A percentile compares a stretch with the other conserved stretches of the same genome.
phyloP scores from a whole-genome alignment of 2,329 filamentous ascomycete species.

The Paramyrothecium roridum region DNA sequence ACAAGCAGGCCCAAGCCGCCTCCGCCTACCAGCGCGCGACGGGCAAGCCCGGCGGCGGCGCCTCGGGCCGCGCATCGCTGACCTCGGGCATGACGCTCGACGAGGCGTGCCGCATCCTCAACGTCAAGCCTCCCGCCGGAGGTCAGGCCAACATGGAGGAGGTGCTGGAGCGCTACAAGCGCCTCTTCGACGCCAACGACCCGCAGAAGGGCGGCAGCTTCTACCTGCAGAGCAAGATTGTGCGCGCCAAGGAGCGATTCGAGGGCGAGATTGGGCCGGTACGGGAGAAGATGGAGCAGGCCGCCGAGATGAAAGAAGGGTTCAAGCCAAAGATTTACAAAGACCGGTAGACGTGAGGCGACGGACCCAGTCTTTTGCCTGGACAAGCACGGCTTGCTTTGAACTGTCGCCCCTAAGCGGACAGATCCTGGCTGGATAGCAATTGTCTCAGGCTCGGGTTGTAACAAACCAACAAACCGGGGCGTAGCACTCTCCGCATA shows the following conservation, averaged over 20 bases:
- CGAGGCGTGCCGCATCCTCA: slow-evolving; percentile 95
- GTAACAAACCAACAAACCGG: too few species aligned
- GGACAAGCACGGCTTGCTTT: neutral
- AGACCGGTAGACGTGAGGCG: slow-evolving; percentile 57
- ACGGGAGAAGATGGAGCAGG: slow-evolving; percentile 66
- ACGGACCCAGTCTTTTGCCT: neutral
- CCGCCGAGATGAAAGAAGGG: slow-evolving; percentile 77
- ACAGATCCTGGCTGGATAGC: too few species aligned
- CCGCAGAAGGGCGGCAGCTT: slow-evolving; percentile 95
- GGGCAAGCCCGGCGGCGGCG: slow-evolving; percentile 56
- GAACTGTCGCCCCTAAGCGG: neutral
- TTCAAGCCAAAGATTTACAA: slow-evolving; percentile 97
- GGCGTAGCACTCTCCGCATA: too few species aligned
- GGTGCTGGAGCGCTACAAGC: slow-evolving; percentile 86
- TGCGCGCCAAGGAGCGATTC: slow-evolving; percentile 87
- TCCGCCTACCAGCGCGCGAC: slow-evolving; percentile 76
- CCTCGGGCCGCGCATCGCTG: slow-evolving; percentile 48
- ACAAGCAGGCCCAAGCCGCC: slow-evolving; percentile 88
- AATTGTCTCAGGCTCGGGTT: too few species aligned
- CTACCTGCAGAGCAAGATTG: slow-evolving; percentile 95
- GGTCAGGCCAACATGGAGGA: slow-evolving; percentile 76
- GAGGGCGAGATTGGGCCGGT: slow-evolving; percentile 79
- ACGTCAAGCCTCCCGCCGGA: slow-evolving; percentile 78
- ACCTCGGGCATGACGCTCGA: slow-evolving; percentile 83
- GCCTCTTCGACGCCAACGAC: slow-evolving; percentile 90